Conservation (phyloP, 139 green algal species). For the Picochlorum costavermella region DNA sequence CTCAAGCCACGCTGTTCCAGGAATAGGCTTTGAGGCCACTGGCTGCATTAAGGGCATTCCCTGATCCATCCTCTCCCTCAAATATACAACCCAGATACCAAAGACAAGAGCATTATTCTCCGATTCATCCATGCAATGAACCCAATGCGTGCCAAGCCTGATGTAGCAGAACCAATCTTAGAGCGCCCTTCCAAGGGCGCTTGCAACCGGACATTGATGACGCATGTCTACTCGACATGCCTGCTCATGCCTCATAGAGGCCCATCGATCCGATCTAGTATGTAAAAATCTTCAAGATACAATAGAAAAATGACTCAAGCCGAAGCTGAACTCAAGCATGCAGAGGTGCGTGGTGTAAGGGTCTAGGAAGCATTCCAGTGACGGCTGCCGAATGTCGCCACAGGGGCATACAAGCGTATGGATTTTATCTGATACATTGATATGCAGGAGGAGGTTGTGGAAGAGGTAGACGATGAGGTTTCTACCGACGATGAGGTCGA, state of each 20-base stretch:
- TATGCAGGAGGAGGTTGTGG: slow-evolving; percentile 16
- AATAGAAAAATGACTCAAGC: slow-evolving; percentile 13
- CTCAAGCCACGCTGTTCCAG: slow-evolving; percentile 66
- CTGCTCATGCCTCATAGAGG: no score
- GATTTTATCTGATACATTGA: background rate
- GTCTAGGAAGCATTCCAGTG: background rate
- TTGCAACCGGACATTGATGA: no score
- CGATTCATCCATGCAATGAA: no score
- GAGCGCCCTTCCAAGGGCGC: no score
- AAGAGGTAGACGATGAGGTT: slow-evolving; percentile 26
- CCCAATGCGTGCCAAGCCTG: no score
- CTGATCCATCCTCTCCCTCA: no score
- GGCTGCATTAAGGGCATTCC: slow-evolving; percentile 12
- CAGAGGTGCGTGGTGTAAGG: background rate
- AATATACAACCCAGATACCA: no score
- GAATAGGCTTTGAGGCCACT: slow-evolving; percentile 56
- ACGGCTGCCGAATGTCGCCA: background rate
- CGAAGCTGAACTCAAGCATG: slow-evolving; percentile 1
- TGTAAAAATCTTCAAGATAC: no score
- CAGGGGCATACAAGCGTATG: background rate
- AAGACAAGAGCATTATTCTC: no score
- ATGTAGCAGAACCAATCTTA: no score
- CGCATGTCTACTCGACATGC: no score
- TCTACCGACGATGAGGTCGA: slow-evolving; percentile 23
- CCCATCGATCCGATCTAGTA: no score